Conservation (phyloP, 805 yeast species). For the Wickerhamiella cacticola region DNA sequence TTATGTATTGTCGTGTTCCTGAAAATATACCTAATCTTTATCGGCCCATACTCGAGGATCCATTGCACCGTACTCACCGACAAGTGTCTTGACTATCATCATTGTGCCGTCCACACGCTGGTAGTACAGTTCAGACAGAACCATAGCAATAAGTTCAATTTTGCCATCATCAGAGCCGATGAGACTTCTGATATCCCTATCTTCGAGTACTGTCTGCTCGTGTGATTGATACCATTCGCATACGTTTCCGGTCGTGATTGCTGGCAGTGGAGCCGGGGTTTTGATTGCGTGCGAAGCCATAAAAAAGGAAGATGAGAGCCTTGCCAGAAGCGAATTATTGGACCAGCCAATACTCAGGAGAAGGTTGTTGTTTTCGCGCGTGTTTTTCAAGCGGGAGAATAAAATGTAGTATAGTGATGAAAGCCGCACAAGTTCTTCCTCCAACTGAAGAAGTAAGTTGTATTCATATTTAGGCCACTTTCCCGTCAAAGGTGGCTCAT, state of each 20-base stretch:
- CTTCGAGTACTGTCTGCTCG: not conserved
- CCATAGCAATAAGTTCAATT: not conserved
- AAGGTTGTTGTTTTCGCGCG: not conserved
- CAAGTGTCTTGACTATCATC: constrained; percentile 1
- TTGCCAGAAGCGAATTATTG: not conserved
- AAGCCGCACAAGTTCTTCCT: constrained; percentile 2
- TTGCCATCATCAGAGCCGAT: not conserved
- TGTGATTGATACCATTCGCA: constrained; percentile 1
- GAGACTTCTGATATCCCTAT: not conserved
- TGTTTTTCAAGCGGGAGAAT: not conserved
- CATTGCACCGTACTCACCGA: constrained; percentile 4
- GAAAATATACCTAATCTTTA: not conserved
- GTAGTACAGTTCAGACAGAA: not conserved
- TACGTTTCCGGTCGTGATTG: constrained; percentile 1
- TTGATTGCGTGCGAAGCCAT: constrained; percentile 5
- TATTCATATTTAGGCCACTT: constrained; percentile 8
- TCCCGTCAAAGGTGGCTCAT: constrained; percentile 10
- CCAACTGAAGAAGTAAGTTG: not conserved
- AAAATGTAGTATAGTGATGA: not conserved
- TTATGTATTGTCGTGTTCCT: no score
- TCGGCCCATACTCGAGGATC: constrained; percentile 1
- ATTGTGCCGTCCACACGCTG: constrained; percentile 2
- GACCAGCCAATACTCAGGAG: constrained; percentile 4
- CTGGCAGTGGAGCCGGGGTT: not conserved
- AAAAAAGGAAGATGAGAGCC: not conserved